Conservation (phyloP, 176 grass and related monocot genomes). For the Cenchrus fungigraminus region DNA sequence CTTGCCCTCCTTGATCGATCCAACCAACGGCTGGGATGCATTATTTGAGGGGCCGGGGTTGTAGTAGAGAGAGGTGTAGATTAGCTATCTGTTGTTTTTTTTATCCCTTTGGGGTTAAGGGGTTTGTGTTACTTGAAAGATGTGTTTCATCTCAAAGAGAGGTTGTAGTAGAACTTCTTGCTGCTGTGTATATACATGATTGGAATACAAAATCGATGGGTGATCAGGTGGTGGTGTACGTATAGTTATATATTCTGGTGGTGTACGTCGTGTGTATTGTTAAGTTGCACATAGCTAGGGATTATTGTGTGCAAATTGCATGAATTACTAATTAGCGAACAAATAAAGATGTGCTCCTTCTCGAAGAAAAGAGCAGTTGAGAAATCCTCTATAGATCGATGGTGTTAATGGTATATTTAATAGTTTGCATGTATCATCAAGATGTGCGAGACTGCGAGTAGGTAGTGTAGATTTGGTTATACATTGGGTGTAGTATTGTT, state of each 20-base stretch:
- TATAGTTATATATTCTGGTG: too few relatives aligned
- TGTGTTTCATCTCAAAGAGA: slow-evolving; percentile 41
- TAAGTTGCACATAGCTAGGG: not conserved
- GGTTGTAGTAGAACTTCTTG: slow-evolving; percentile 26
- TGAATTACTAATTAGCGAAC: not conserved
- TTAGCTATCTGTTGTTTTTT: not conserved
- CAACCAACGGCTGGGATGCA: slow-evolving; percentile 26
- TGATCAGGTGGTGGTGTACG: slow-evolving; percentile 10
- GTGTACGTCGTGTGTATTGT: not conserved
- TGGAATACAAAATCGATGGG: slow-evolving; percentile 9
- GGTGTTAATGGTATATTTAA: too few relatives aligned
- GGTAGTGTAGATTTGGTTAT: slow-evolving; percentile 17
- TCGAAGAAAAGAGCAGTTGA: not conserved
- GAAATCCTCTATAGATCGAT: too few relatives aligned
- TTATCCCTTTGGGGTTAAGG: not conserved
- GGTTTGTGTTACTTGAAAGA: slow-evolving; percentile 30
- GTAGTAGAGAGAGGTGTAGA: slow-evolving; percentile 1
- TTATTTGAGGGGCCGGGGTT: not conserved
- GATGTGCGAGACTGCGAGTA: not conserved
- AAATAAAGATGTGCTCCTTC: not conserved
- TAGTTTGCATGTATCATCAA: not conserved
- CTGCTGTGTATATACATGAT: slow-evolving; percentile 21
- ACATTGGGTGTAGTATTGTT: not conserved
- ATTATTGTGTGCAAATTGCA: not conserved
- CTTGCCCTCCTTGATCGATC: slow-evolving; percentile 1